These are phyloP conservation scores for Dactylellina sp. DNA, from an alignment of 2,329 filamentous ascomycete genomes.

Conservation along the genomic window DNA sequence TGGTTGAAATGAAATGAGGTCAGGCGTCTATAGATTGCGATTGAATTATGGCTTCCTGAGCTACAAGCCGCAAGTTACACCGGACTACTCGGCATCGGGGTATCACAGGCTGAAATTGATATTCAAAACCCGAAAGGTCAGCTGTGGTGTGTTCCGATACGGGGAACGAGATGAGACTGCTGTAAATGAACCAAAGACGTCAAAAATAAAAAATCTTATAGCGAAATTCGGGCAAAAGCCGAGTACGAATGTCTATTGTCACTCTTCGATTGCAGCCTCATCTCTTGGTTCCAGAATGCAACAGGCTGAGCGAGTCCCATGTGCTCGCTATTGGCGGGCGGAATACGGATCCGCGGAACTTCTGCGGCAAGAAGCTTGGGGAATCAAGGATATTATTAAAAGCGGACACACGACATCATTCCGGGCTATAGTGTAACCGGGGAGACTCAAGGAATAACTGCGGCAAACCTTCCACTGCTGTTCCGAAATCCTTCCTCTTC, in stretches of 20 bases:
- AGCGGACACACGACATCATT: constrained; percentile 12
- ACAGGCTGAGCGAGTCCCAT: background rate
- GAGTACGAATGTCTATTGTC: background rate
- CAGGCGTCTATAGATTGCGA: background rate
- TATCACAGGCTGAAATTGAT: constrained; percentile 5
- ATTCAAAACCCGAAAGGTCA: background rate
- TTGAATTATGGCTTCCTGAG: background rate
- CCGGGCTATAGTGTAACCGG: constrained; percentile 13
- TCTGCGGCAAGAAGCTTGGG: constrained; percentile 40
- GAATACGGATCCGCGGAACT: constrained; percentile 12
- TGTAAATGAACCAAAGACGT: too few relatives aligned
- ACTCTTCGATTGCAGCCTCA: background rate
- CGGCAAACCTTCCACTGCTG: constrained; percentile 15
- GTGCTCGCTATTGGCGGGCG: constrained; percentile 16
- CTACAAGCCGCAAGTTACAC: constrained; percentile 17
- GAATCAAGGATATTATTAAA: constrained; percentile 34
- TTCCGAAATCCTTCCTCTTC: constrained; percentile 48
- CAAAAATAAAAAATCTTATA: background rate
- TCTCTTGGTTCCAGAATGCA: background rate
- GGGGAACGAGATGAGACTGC: too few relatives aligned
- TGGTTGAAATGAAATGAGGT: background rate
- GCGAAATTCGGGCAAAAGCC: background rate
- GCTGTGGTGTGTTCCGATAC: too few relatives aligned
- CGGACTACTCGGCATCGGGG: constrained; percentile 20
- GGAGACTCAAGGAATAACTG: constrained; percentile 45